Evolutionary conservation across 2,329 filamentous ascomycete species (phyloP), one percentile per base, ranked within the genome.

Genomic region (Hymenoscyphus scutula): DNA sequence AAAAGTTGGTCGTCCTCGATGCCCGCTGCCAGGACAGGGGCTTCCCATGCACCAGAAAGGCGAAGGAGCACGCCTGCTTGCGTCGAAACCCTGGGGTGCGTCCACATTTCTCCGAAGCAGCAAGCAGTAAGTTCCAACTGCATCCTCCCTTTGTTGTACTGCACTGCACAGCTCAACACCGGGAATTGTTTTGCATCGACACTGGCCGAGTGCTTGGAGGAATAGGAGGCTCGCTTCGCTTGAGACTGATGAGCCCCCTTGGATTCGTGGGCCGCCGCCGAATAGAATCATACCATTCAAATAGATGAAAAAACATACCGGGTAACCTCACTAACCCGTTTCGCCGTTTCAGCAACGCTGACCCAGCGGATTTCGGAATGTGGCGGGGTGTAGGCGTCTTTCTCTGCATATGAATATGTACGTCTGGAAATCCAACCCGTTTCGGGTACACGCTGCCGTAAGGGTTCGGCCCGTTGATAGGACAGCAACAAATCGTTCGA

Each of bases 251-350:
- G 67, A 70, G 69, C 69, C 65, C 66, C 65, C 58, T 64, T 54
- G 56, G 59, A 29, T n/a, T 48, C 19, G 41, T 48, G 41, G n/a
- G 11, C n/a, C 41, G 7, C 41, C 41, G 41, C n/a, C n/a, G 41
- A 48, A 23, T 25, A 48, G 23, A 48, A 48, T 23, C n/a, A 48
- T 48, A 62, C 64, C 55, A 65, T 37, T 66, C 62, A 71, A 61
- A 67, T 70, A 71, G 59, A 72, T 69, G 69, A 67, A 66, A 63
- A 37, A 69, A 71, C 71, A 65, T 72, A 72, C 71, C 67, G 62
- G 65, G 63, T 56, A 54, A 61, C 41, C 41, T 48, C 41, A 48
- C 41, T 8, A 23, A 48, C 62, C 62, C 63, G 64, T 64, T 67
- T 68, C 56, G 60, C 60, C 19, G 23, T 58, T 37, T 37, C 56